A percentile compares a stretch with the other conserved stretches of the same genome.
Evolutionary conservation across 2,329 filamentous ascomycete genomes (phyloP).

Genomic region (Talaromyces sp.): DNA sequence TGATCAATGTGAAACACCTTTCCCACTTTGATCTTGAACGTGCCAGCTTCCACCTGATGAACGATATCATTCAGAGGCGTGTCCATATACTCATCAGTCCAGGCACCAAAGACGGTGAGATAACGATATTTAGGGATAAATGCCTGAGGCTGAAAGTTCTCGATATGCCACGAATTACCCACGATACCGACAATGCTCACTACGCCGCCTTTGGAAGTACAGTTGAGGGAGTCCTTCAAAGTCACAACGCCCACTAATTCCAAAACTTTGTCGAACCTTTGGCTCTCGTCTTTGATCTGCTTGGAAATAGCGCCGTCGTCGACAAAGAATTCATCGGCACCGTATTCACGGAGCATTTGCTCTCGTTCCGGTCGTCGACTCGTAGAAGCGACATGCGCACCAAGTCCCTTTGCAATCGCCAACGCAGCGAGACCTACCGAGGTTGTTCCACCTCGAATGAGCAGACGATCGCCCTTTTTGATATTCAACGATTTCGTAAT

Average conservation of each 20-base stretch:
- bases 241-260: constrained; percentile 44
- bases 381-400: constrained; percentile 38
- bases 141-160: constrained; percentile 41
- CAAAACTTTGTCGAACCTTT: constrained; percentile 43
- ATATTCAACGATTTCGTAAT: constrained; percentile 39
- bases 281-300: constrained; percentile 28
- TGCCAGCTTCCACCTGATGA: constrained; percentile 34
- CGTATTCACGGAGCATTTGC: constrained; percentile 34
- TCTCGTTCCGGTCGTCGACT: constrained; percentile 36
- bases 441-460: constrained; percentile 49
- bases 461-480: constrained; percentile 37
- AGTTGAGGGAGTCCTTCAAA: constrained; percentile 40
- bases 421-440: constrained; percentile 46
- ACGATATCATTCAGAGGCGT: constrained; percentile 40
- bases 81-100: constrained; percentile 36
- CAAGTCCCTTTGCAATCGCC: constrained; percentile 41
- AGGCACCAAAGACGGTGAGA: constrained; percentile 41
- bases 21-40: constrained; percentile 39
- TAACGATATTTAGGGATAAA: constrained; percentile 37
- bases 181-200: constrained; percentile 47
- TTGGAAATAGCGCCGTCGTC: constrained; percentile 40
- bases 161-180: constrained; percentile 38
- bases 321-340: constrained; percentile 42
- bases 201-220: constrained; percentile 32
- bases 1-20: constrained; percentile 42